Conservation (phyloP, 2,329 filamentous ascomycete species). For the Aureobasidium sp. region DNA sequence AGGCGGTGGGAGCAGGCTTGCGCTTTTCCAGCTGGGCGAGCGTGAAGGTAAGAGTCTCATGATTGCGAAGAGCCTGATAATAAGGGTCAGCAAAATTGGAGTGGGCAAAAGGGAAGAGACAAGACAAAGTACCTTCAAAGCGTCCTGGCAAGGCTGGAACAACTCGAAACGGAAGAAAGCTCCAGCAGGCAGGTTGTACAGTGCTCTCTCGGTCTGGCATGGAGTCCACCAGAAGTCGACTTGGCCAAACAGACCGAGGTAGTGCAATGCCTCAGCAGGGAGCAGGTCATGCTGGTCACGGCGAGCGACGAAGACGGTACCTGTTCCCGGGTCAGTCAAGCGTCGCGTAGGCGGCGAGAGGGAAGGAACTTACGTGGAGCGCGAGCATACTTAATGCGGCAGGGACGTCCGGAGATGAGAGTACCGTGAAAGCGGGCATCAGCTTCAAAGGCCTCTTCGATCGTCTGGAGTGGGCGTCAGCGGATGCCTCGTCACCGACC, state of each 20-base stretch:
- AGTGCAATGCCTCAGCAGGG: background rate
- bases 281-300: background rate
- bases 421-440: slow-evolving; percentile 47
- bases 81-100: background rate
- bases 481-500: slow-evolving; percentile 20
- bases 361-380: slow-evolving; percentile 46
- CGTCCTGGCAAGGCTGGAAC: slow-evolving; percentile 27
- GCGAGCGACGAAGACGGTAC: slow-evolving; percentile 9
- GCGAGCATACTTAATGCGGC: slow-evolving; percentile 54
- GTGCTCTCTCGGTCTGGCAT: slow-evolving; percentile 22
- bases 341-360: background rate
- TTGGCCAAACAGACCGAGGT: slow-evolving; percentile 41
- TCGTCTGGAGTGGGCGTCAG: slow-evolving; percentile 34
- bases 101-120: background rate
- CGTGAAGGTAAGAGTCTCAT: background rate
- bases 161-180: slow-evolving; percentile 25
- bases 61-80: background rate
- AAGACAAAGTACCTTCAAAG: slow-evolving; percentile 22
- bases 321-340: background rate
- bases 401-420: slow-evolving; percentile 23
- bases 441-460: slow-evolving; percentile 44
- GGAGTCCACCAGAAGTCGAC: slow-evolving; percentile 22
- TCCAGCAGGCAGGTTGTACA: slow-evolving; percentile 27
- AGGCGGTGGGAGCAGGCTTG: background rate
- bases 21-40: background rate